Base-by-base conservation (phyloP, 2,329 filamentous ascomycete genomes). In the Colletotrichum agaves region DNA sequence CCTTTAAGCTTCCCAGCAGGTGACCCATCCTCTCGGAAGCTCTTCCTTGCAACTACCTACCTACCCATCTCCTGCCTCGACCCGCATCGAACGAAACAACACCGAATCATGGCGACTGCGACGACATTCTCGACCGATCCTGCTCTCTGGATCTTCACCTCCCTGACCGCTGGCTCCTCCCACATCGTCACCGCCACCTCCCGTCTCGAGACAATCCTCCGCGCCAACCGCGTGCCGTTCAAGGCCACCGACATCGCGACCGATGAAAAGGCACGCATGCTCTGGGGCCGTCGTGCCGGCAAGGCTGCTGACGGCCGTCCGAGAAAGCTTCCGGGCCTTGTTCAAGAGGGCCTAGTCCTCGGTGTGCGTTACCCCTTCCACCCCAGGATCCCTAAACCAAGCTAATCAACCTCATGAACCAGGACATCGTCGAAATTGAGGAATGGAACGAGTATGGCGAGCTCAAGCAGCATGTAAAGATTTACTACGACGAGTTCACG, bases 391-490 rank as follows among this genome's bases (percentile, higher is more conserved):
- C 27, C 27, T 27, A 13, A 15, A 33, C 21, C 23, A 27, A 19
- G 31, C 43, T 69, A 37, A 46, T 19, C 46, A 21, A 59, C 52
- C 72, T 49, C 71, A 39, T 31, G n/a, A 58, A 46, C 50, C 70
- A 98, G 94, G 96, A 98, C 78, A 86, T 98, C 56, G 91, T 95
- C 71, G 91, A 98, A 79, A 89, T 98, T 71, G 96, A 99, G 81
- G 96, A 99, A 78, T 98, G 95, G 96, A 99, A 99, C 83, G 96
- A 99, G 79, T 98, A 97, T 80, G 94, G 94, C 80, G 95, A 98
- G 81, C 87, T 99, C 69, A 93, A 94, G 79, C 89, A 95, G 80
- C 91, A 95, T 74, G 89, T 98, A 73, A 89, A 85, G 69, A 87
- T 91, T 72, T 88, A 86, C 80, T 87, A 87, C 77, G 87, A 90